These are phyloP conservation scores for Cystobasidiopsis lactophilus DNA, from an alignment of 768 basidiomycete genomes.

Conservation along the genomic window DNA sequence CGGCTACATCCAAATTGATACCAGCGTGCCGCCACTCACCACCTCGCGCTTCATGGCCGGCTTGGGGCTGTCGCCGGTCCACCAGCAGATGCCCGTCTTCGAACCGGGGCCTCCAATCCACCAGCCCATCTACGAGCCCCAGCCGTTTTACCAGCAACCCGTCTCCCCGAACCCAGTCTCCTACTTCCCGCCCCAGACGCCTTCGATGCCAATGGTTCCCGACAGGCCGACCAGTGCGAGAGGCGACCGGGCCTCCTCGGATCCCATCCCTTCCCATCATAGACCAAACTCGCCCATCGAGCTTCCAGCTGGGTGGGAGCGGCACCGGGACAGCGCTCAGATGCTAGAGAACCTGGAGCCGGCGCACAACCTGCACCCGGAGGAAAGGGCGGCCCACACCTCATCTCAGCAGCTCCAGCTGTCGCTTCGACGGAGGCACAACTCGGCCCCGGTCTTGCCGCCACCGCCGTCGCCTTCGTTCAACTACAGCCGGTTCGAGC, in stretches of 20 bases:
- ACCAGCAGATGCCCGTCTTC: conserved; percentile 2
- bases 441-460: too few relatives aligned
- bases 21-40: conserved; percentile 7
- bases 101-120: too few relatives aligned
- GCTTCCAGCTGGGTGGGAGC: too few relatives aligned
- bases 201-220: too few relatives aligned
- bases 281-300: too few relatives aligned
- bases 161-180: too few relatives aligned
- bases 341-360: background rate
- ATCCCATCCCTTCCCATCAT: background rate
- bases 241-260: background rate
- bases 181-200: too few relatives aligned
- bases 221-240: background rate
- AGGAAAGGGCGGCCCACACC: too few relatives aligned
- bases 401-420: too few relatives aligned
- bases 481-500: too few relatives aligned
- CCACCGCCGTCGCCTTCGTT: background rate
- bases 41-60: conserved; percentile 10
- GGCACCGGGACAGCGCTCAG: background rate
- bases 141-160: too few relatives aligned
- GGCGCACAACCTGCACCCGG: background rate
- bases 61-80: background rate
- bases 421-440: too few relatives aligned
- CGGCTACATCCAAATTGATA: conserved; percentile 10
- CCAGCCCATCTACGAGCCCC: background rate